Conservation (phyloP, 345 rosid species). For the Geranium rotundifolium region DNA sequence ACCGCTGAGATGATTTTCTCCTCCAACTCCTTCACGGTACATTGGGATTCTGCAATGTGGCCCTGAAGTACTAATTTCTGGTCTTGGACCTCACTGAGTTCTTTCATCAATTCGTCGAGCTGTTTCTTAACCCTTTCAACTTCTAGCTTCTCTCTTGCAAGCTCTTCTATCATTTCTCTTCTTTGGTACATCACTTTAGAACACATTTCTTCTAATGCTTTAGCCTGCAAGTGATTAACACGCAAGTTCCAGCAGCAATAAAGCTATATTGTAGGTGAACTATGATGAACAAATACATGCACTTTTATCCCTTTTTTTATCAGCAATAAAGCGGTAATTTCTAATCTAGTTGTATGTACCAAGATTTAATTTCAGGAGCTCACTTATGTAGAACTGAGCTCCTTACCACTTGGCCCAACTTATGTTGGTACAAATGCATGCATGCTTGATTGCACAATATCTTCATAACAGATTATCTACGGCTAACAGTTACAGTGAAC, state of each 20-base stretch:
- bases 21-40: slow-evolving; percentile 44
- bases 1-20: slow-evolving; percentile 76
- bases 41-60: slow-evolving; percentile 36
- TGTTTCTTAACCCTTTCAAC: slow-evolving; percentile 36
- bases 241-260: slow-evolving; percentile 3
- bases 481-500: neutral
- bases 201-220: slow-evolving; percentile 48
- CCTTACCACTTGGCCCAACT: too few species aligned
- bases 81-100: slow-evolving; percentile 39
- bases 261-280: neutral
- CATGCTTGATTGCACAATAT: neutral
- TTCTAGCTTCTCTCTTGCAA: slow-evolving; percentile 41
- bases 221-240: slow-evolving; percentile 32
- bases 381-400: too few species aligned
- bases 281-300: neutral
- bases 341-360: too few species aligned
- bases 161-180: slow-evolving; percentile 46
- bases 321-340: too few species aligned
- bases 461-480: neutral
- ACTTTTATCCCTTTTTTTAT: too few species aligned
- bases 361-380: too few species aligned
- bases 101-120: slow-evolving; percentile 25
- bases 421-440: neutral
- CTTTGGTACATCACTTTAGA: slow-evolving; percentile 51
- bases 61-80: slow-evolving; percentile 39